Evolutionary conservation across 805 yeast genomes (phyloP), one percentile per base, ranked within the genome.

Genomic region (Hanseniaspora taiwanica): DNA sequence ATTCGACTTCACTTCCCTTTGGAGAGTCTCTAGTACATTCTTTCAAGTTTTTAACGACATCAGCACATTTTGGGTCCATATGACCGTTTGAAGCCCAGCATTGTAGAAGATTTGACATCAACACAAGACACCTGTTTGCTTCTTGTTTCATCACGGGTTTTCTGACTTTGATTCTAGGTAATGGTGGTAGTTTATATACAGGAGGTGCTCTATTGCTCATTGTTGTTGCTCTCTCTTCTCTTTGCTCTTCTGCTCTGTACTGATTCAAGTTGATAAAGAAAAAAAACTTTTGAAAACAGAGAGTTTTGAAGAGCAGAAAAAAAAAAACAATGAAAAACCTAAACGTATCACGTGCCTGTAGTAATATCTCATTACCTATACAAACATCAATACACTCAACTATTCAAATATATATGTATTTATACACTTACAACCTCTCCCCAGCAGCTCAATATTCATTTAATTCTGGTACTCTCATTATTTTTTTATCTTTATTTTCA

Each of bases 61-160:
- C 66, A 19, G 69, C 65, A 62, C 97, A 87, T 36, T 64, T 69
- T 9, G 69, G 63, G 18, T 79, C 65, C 44, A 91, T 87, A 59
- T 85, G 94, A 37, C 93, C 89, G 62, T 84, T 82, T 19, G 96
- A 82, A 2, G 96, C 93, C 97, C 97, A 87, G 64, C 97, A 87
- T 68, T 81, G 83, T 50, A 87, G 66, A 58, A 87, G 68, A 37
- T 83, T 78, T 1, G 91, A 78, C 87, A 87, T 82, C 47, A 81
- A 63, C 42, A 83, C 85, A 44, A 76, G 59, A 59, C 96, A 86
- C 43, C 83, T 76, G 49, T 79, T 77, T 36, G 82, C 72, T 48
- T 74, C 74, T 46, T 62, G 65, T 38, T 69, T 67, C 23, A 71
- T 63, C 3, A 72, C 65, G 13, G 85, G 76, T 49, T 74, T 76